Evolutionary conservation across 1,284 basidiomycete genomes (phyloP), one percentile per base, ranked within the genome.

Genomic region (Pisolithus thermaeus): DNA sequence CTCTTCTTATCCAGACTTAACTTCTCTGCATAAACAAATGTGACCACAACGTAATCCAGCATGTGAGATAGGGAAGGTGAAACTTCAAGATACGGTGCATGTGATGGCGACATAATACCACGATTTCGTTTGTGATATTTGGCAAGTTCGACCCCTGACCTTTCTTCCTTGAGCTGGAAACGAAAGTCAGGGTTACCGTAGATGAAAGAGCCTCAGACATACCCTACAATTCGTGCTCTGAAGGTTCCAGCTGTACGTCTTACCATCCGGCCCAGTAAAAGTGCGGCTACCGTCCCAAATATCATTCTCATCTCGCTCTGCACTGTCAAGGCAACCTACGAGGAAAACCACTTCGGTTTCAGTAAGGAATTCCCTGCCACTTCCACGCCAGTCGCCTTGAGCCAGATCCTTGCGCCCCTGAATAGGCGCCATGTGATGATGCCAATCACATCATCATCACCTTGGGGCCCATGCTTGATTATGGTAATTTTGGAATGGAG

Each of bases 11-110:
- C 18, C 18, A 1, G 18, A 7, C 25, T 30, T 9, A 30, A 12
- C 30, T 12, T 30, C 30, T 11, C 30, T 35, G 32, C 32, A 14
- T 14, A 12, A 35, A 68, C 53, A 43, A 68, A 69, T 3, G 67
- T 69, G 12, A 65, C 49, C 5, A 68, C 38, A 20, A 70, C 66
- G 16, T 57, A 52, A 38, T 68, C 62, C 7, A 64, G 39, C 38
- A 68, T 68, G 27, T 63, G 59, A 51, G 64, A 58, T 12, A 63
- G 65, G 7, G 55, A 51, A 14, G 60, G 60, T 30, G 56, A 63
- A 3, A 68, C 62, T 39, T 70, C 65, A 0, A 70, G 58, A n/a
- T 60, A 61, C 1, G 65, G 30, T 12, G 40, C 53, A n/a, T 58
- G 58, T 6, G 25, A 41, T 14, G 35, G 42, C 16, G 25, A 40